A percentile compares a stretch with the other conserved stretches of the same genome.
These are phyloP conservation scores for Phytopythium mirpurense DNA, from an alignment of 352 stramenopile species.

Conservation along the genomic window DNA sequence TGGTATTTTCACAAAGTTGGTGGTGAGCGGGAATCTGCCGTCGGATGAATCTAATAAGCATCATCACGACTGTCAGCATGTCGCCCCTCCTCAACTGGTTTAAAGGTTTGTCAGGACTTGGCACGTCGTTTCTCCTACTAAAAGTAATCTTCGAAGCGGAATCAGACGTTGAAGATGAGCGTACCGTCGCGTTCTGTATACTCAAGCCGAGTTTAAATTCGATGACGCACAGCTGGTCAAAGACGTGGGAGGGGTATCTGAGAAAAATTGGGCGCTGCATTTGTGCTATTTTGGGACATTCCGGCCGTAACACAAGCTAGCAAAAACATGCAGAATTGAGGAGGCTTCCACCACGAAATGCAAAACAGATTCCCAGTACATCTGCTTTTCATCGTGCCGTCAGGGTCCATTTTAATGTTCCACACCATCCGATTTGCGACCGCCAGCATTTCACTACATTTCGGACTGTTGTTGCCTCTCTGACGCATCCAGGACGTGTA, in stretches of 20 bases:
- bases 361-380: too few relatives aligned
- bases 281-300: neutral
- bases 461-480: neutral
- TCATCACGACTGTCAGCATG: too few relatives aligned
- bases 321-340: neutral
- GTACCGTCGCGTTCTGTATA: too few relatives aligned
- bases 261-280: neutral
- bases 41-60: too few relatives aligned
- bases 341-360: neutral
- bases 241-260: slow-evolving; percentile 1
- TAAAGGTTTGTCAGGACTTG: too few relatives aligned
- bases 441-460: neutral
- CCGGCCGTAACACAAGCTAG: neutral
- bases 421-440: neutral
- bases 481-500: too few relatives aligned
- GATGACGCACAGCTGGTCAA: neutral
- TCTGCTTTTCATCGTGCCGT: neutral
- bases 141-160: too few relatives aligned
- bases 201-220: neutral
- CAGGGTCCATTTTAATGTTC: neutral
- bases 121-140: too few relatives aligned
- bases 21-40: too few relatives aligned
- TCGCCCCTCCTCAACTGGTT: too few relatives aligned
- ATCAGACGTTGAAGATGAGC: too few relatives aligned
- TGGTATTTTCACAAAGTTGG: too few relatives aligned